phyloP scores from a whole-genome alignment of 2,329 filamentous ascomycete genomes.

The Fusarium sp. region DNA sequence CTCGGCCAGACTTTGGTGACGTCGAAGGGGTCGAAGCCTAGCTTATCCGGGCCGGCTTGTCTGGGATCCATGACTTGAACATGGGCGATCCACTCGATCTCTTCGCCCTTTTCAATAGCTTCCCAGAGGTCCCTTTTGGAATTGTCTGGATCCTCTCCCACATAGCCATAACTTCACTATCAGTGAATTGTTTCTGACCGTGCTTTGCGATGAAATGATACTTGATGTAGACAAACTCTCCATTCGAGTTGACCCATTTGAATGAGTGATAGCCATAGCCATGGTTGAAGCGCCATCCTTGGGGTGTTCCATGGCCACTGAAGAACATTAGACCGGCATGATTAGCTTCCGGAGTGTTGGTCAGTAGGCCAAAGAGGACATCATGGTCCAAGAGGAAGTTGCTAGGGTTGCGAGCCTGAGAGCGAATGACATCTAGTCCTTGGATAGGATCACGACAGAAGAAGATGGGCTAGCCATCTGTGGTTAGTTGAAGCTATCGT shows the following conservation, averaged over 20 bases:
- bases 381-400: slow-evolving; percentile 24
- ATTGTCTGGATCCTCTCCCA: slow-evolving; percentile 19
- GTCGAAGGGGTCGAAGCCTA: slow-evolving; percentile 21
- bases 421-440: slow-evolving; percentile 20
- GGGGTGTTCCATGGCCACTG: slow-evolving; percentile 10
- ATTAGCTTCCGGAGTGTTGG: slow-evolving; percentile 9
- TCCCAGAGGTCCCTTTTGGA: slow-evolving; percentile 21
- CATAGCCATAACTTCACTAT: slow-evolving; percentile 17
- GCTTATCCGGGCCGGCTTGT: slow-evolving; percentile 13
- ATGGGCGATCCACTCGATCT: slow-evolving; percentile 23
- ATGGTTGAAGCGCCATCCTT: slow-evolving; percentile 24
- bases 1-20: slow-evolving; percentile 7
- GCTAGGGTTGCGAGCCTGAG: slow-evolving; percentile 8
- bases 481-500: background rate
- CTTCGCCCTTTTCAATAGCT: slow-evolving; percentile 16
- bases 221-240: slow-evolving; percentile 18
- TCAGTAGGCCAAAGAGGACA: slow-evolving; percentile 6
- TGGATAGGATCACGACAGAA: slow-evolving; percentile 24
- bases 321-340: slow-evolving; percentile 19
- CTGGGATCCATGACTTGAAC: slow-evolving; percentile 16
- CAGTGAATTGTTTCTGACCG: slow-evolving; percentile 17
- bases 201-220: slow-evolving; percentile 27
- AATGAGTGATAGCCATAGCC: slow-evolving; percentile 23
- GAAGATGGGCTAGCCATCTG: background rate
- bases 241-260: slow-evolving; percentile 16